Percentiles rank a stretch among this genome's conserved stretches.
Evolutionary conservation across 495 filamentous ascomycete species (phyloP).

Genomic region (Hyaloscypha hepaticicola): DNA sequence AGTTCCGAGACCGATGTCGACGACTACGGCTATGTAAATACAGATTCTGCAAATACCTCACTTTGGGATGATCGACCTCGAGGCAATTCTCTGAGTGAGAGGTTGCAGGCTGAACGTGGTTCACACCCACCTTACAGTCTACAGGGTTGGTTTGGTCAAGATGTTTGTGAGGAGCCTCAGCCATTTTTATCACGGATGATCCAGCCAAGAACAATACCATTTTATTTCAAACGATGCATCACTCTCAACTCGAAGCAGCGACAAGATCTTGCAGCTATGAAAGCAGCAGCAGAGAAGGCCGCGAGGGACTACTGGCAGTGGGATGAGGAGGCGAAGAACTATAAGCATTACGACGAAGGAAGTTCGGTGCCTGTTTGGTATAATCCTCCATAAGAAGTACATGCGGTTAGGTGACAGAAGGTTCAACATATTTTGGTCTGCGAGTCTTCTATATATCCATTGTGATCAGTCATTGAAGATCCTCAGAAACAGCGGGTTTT

Average conservation of each 20-base stretch:
- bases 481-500: no score
- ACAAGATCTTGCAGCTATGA: neutral
- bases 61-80: no score
- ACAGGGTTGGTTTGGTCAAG: neutral
- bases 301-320: conserved; percentile 8
- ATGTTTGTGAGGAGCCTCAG: neutral
- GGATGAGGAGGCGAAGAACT: conserved; percentile 9
- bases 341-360: conserved; percentile 18
- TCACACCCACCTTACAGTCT: no score
- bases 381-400: conserved; percentile 20
- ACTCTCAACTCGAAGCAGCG: neutral
- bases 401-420: no score
- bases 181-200: neutral
- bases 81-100: no score
- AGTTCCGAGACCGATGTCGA: no score
- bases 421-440: no score
- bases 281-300: neutral
- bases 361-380: conserved; percentile 15
- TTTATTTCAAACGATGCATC: neutral
- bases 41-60: no score
- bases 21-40: no score
- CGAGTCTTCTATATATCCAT: no score
- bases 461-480: no score
- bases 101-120: no score
- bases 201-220: neutral